These are phyloP conservation scores for Pseudocercospora ulei DNA, from an alignment of 2,329 filamentous ascomycete species.

Conservation along the genomic window DNA sequence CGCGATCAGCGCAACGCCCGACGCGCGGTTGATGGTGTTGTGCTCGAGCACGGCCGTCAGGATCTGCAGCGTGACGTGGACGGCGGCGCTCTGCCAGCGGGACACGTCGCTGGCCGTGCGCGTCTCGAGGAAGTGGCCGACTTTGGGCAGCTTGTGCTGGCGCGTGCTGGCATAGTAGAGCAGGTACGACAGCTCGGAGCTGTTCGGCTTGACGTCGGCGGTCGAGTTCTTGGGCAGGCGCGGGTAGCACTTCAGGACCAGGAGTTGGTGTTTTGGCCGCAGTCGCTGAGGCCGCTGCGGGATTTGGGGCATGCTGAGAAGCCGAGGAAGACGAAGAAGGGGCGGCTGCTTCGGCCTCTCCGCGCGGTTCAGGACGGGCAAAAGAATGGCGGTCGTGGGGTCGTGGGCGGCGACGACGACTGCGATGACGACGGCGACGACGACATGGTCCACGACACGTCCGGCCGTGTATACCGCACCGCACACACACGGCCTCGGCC, in stretches of 20 bases:
- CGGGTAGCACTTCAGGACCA: constrained; percentile 93
- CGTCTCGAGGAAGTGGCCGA: constrained; percentile 88
- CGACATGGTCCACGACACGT: too few species aligned
- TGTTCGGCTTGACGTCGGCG: constrained; percentile 89
- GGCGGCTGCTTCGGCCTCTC: too few species aligned
- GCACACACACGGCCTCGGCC: too few species aligned
- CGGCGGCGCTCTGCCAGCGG: constrained; percentile 74
- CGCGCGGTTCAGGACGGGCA: too few species aligned
- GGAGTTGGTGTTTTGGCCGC: constrained; percentile 91
- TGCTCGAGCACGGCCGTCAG: constrained; percentile 87
- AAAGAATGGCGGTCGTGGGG: too few species aligned
- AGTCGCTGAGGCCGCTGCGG: constrained; percentile 43
- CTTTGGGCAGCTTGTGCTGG: constrained; percentile 90
- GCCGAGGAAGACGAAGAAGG: too few species aligned
- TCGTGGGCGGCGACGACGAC: too few species aligned
- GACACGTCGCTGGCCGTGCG: constrained; percentile 86
- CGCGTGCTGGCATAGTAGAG: constrained; percentile 94
- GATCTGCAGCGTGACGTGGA: constrained; percentile 86
- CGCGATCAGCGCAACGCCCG: constrained; percentile 82
- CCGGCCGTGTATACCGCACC: too few species aligned
- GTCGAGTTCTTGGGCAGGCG: constrained; percentile 73
- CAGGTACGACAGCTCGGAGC: constrained; percentile 91
- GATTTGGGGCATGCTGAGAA: constrained; percentile 11
- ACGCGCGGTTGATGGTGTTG: constrained; percentile 49
- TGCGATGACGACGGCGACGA: too few species aligned